Evolutionary conservation across 2,329 filamentous ascomycete species (phyloP).

Genomic region (Fusarium kyushuense): DNA sequence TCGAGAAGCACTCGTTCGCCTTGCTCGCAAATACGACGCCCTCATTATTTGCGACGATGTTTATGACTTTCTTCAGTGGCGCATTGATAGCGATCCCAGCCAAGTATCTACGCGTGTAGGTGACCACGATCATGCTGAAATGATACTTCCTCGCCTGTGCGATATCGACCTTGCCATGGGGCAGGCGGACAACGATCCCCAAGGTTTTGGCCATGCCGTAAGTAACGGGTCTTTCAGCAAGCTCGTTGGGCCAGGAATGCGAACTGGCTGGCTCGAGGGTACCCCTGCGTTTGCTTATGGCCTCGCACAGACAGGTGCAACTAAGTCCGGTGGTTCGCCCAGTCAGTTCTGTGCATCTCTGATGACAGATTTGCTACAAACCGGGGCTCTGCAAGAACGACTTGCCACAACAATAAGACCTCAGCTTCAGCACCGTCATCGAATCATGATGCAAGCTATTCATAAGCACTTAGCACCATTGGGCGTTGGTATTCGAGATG

Average conservation of each 20-base stretch:
- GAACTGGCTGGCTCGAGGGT: conserved; percentile 90
- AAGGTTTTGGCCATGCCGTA: conserved; percentile 78
- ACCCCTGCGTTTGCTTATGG: conserved; percentile 67
- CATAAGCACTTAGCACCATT: conserved; percentile 70
- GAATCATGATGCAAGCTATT: conserved; percentile 69
- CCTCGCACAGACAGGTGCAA: conserved; percentile 65
- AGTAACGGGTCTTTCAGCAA: conserved; percentile 95
- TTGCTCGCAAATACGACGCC: conserved; percentile 83
- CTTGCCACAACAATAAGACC: conserved; percentile 59
- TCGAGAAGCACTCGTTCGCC: conserved; percentile 75
- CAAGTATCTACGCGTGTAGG: conserved; percentile 37
- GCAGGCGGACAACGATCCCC: conserved; percentile 59
- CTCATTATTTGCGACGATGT: conserved; percentile 92
- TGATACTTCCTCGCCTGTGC: conserved; percentile 79
- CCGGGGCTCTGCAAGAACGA: conserved; percentile 59
- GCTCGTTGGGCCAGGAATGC: conserved; percentile 81
- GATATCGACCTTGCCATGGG: conserved; percentile 81
- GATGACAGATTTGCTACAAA: conserved; percentile 61
- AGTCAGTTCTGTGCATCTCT: conserved; percentile 66
- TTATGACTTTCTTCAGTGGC: conserved; percentile 93
- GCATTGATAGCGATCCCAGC: conserved; percentile 46
- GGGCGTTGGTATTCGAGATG: conserved; percentile 62
- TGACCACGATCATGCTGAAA: conserved; percentile 51
- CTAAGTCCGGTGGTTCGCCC: conserved; percentile 69
- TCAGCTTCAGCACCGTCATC: conserved; percentile 60